Evolutionary conservation across 1,284 basidiomycete species (phyloP), one percentile per base, ranked within the genome.

Genomic region (Heterobasidion parviporum): DNA sequence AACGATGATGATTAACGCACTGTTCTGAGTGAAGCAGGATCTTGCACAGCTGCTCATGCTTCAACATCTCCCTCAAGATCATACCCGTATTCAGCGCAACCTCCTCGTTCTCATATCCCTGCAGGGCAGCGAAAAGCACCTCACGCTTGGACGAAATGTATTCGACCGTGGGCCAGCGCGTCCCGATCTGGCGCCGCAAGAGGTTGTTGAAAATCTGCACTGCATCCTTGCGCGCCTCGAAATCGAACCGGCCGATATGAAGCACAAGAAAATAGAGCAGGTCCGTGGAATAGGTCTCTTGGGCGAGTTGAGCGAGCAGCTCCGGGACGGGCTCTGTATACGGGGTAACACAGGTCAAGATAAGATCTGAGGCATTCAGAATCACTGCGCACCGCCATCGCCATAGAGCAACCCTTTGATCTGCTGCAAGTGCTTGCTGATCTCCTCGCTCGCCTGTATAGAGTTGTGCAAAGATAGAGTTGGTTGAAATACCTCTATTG

Each of bases 81-180:
- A 98, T 96, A 8, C 97, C 97, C 0, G 97, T 98, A 67, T 99
- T 99, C 57, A 99, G 79, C 6, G 95, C 94, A 50, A 98, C 80
- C 59, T 99, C 96, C 63, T 95, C 89, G 64, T 97, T 94, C 69
- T 87, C 87, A 67, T 99, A 99, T 61, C 93, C 93, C 56, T 85
- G 85, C 45, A 98, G 77, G 0, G 94, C 83, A 6, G 88, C 83
- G 67, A 97, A 97, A 57, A 99, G 80, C 53, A 98, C 85, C 45
- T 96, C 92, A 18, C 87, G 91, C 64, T 91, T 89, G 34, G 83
- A 82, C 34, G 81, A 78, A 15, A 99, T 81, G 65, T 97, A 94
- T 64, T 99, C 97, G 46, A 99, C 95, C 0, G 96, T 99, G 8
- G 97, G 97, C 70, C 83, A 89, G 26, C 96, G 83, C 3, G 87